Evolutionary conservation across 805 yeast species (phyloP).

Genomic region (Candida railenensis): DNA sequence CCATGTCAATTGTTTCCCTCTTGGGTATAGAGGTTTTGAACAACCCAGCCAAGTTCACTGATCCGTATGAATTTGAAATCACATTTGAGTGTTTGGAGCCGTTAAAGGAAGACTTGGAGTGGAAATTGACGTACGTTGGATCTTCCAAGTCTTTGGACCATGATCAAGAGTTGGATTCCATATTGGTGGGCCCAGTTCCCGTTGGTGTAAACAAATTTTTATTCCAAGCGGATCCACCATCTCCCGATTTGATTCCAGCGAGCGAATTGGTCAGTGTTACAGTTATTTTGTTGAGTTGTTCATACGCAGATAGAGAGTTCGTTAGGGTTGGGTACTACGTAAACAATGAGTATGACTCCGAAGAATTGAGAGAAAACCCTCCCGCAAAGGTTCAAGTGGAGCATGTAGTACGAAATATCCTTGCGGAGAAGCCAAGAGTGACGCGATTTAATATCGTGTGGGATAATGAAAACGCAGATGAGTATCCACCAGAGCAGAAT

Average conservation of each 20-base stretch:
- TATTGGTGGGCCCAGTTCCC: slow-evolving; percentile 98
- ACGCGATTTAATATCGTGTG: slow-evolving; percentile 96
- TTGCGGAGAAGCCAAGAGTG: slow-evolving; percentile 97
- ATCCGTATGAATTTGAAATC: slow-evolving; percentile 93
- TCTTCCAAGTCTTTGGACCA: slow-evolving; percentile 92
- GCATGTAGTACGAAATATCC: slow-evolving; percentile 87
- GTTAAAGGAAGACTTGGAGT: slow-evolving; percentile 86
- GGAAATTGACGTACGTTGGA: slow-evolving; percentile 97
- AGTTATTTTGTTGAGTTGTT: slow-evolving; percentile 87
- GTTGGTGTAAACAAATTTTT: slow-evolving; percentile 94
- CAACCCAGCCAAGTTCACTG: slow-evolving; percentile 92
- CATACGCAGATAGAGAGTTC: slow-evolving; percentile 90
- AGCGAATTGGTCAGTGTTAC: slow-evolving; percentile 94
- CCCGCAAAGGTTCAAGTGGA: slow-evolving; percentile 93
- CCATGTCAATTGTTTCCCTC: slow-evolving; percentile 90
- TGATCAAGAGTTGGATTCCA: slow-evolving; percentile 94
- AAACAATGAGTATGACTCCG: slow-evolving; percentile 93
- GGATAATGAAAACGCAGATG: slow-evolving; percentile 73
- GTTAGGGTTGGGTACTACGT: slow-evolving; percentile 98
- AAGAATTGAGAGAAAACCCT: slow-evolving; percentile 89
- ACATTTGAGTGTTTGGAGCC: slow-evolving; percentile 97
- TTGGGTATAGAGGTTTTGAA: slow-evolving; percentile 89
- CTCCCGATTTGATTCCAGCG: slow-evolving; percentile 94
- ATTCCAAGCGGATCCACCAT: slow-evolving; percentile 94
- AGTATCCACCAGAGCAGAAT: slow-evolving; percentile 77